Evolutionary conservation across 2,329 filamentous ascomycete genomes (phyloP), one percentile per base, ranked within the genome.

Genomic region (Diaporthe caulivora): DNA sequence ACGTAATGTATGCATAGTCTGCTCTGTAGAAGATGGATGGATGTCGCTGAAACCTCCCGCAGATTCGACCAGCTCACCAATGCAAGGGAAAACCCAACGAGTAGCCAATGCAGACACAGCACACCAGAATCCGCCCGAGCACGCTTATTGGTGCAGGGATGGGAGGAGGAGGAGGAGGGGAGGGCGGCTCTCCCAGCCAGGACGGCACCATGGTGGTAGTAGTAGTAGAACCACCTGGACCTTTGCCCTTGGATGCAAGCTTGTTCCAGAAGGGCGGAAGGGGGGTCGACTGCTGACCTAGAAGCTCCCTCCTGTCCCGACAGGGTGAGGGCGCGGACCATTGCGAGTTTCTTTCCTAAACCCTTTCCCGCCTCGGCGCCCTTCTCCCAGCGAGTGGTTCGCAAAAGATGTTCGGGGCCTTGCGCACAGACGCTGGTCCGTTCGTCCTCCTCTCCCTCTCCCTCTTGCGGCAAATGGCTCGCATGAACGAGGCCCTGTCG

Each of bases 221-320:
- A 34, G 34, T 34, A 34, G 34, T 31, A 34, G 24, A 29, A 37
- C 15, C 57, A 44, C 34, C 21, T 18, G 31, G 54, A 21, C 2
- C 47, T 29, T 51, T 37, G 31, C 29, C 60, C 42, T 49, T 64
- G 57, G 44, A 42, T 51, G 62, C 42, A 51, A 24, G 60, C 42
- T 26, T 49, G 42, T 49, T 65, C 42, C 60, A 65, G 60, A 65
- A 65, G 60, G 60, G 49, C 42, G 29, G 60, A 51, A 37, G 60
- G 42, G 60, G 29, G 31, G 8, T 8, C 26, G 47, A 29, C 21
- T 26, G 24, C 54, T 40, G 31, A 57, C 21, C 54, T 13, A 57
- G 54, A 34, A 57, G 31, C 29, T 57, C 18, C 7, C 29, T 34
- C 21, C 17, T 55, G 21, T 31, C 29, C 51, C 29, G 17, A 17